Percentiles rank a stretch among this genome's conserved stretches.
Evolutionary conservation across 495 filamentous ascomycete genomes (phyloP).

Genomic region (Penicillium longicatenatum): DNA sequence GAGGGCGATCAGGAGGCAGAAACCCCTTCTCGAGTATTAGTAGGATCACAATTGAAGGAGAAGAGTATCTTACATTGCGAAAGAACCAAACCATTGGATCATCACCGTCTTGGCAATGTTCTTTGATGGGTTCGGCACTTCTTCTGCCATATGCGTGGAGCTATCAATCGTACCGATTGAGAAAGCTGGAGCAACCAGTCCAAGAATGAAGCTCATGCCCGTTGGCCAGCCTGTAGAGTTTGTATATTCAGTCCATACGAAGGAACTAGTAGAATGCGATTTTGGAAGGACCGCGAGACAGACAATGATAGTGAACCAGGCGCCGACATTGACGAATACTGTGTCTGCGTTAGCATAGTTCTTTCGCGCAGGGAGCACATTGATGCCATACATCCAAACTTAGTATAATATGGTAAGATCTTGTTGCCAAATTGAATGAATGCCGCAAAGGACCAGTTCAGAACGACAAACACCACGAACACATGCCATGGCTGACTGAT

Average conservation of each 20-base stretch:
- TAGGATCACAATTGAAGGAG: background rate
- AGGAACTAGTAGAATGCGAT: conserved; percentile 10
- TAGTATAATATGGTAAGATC: conserved; percentile 11
- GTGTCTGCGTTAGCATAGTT: background rate
- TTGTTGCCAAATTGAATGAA: conserved; percentile 16
- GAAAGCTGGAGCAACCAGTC: conserved; percentile 65
- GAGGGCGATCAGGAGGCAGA: conserved; percentile 46
- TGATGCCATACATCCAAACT: conserved; percentile 7
- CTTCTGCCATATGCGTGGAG: conserved; percentile 62
- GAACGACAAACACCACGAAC: conserved; percentile 13
- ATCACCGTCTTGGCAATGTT: conserved; percentile 64
- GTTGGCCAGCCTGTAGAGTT: conserved; percentile 62
- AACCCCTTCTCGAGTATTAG: conserved; percentile 20
- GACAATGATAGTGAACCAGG: conserved; percentile 12
- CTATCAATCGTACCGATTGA: conserved; percentile 58
- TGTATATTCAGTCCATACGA: conserved; percentile 11
- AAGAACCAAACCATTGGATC: conserved; percentile 22
- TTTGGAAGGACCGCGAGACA: conserved; percentile 9
- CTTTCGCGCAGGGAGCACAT: background rate
- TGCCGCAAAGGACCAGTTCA: conserved; percentile 11
- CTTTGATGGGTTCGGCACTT: conserved; percentile 59
- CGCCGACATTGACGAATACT: conserved; percentile 13
- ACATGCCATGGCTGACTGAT: conserved; percentile 10
- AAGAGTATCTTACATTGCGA: conserved; percentile 1
- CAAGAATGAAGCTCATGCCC: conserved; percentile 61